phyloP scores from a whole-genome alignment of 2,329 filamentous ascomycete species.

The Mycosphaerella arachidis region DNA sequence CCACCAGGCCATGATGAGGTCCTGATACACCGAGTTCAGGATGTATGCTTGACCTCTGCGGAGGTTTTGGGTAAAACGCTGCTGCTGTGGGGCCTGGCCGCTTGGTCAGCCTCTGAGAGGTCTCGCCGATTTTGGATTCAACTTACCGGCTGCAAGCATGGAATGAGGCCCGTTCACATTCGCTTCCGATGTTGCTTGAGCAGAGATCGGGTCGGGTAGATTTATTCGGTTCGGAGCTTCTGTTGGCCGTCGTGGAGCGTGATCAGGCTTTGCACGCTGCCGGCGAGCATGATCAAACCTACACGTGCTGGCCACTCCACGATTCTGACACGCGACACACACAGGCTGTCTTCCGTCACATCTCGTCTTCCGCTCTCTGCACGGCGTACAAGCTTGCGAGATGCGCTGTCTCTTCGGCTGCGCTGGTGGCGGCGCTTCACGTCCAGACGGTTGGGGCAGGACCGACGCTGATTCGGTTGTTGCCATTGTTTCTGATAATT shows the following conservation, averaged over 20 bases:
- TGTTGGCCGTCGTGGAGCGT: background rate
- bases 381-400: slow-evolving; percentile 17
- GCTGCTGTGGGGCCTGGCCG: background rate
- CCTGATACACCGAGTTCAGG: background rate
- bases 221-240: slow-evolving; percentile 1
- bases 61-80: background rate
- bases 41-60: background rate
- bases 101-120: background rate
- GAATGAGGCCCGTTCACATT: background rate
- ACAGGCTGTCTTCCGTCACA: slow-evolving; percentile 24
- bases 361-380: slow-evolving; percentile 25
- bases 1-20: background rate
- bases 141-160: background rate
- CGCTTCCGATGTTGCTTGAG: slow-evolving; percentile 17
- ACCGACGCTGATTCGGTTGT: background rate
- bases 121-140: background rate
- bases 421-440: slow-evolving; percentile 7
- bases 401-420: slow-evolving; percentile 18
- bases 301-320: slow-evolving; percentile 18
- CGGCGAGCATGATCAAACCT: slow-evolving; percentile 20
- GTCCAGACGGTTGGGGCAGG: background rate
- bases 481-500: background rate
- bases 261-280: slow-evolving; percentile 10
- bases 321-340: slow-evolving; percentile 19
- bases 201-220: slow-evolving; percentile 16